Evolutionary conservation across 208 protist species (phyloP), one percentile per base, ranked within the genome.

Genomic region (Acanthamoeba rhysodes): DNA sequence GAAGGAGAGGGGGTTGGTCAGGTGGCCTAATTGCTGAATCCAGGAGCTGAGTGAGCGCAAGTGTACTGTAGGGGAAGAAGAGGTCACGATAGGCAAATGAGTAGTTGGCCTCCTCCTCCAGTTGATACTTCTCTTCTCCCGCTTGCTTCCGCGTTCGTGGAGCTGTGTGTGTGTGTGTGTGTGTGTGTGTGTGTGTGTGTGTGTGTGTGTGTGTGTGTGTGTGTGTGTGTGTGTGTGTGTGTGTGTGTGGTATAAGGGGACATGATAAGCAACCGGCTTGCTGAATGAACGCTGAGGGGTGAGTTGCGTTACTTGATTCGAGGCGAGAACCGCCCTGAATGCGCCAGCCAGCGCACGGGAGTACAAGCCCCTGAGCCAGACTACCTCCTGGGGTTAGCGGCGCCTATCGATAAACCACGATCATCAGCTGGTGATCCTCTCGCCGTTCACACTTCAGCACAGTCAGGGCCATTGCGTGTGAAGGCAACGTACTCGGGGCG

Each of bases 71-170:
- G 4, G 80, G 80, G 53, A 45, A 88, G 80, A 88, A 88, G 34
- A 93, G 34, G 27, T 76, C 87, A 9, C 87, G 87, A 32, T 93
- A 93, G 59, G 55, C 55, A 55, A 76, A 76, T 8, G 87, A 78
- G 27, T 93, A 93, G 87, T 93, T 93, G 64, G 87, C 87, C 34
- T 93, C 87, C 48, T 76, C 62, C 24, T 93, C 87, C 37, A 93
- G 80, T 18, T 57, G 80, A 20, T 88, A 88, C 12, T 24, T n/a
- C 45, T 88, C 80, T 27, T 82, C 74, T 18, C 4, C 41, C 14
- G 37, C 18, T 29, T 82, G 74, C 70, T 45, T 78, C 70, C 16
- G 70, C 14, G 32, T 27, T 14, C 70, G 70, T 27, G 70, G 16
- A 24, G 27, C 70, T 34, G 70, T 45, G 70, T 45, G 41, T 45